Percentiles rank a stretch among this genome's conserved stretches.
Evolutionary conservation across 1,284 basidiomycete genomes (phyloP).

Genomic region (Mycena sp.): DNA sequence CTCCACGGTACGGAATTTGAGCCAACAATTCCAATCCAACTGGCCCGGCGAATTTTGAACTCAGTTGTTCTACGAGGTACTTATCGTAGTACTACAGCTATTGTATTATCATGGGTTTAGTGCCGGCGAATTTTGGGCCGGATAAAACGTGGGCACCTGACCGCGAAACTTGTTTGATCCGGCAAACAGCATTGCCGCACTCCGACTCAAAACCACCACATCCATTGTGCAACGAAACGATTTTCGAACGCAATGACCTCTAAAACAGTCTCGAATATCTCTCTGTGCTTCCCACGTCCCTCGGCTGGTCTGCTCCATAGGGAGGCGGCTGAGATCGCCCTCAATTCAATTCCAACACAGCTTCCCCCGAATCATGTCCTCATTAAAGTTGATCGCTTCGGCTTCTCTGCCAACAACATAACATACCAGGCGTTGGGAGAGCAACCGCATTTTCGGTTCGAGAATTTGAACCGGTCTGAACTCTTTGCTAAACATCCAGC

Average conservation of each 20-base stretch:
- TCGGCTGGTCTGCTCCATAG: slow-evolving; percentile 42
- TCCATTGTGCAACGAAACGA: neutral
- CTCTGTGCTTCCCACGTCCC: slow-evolving; percentile 46
- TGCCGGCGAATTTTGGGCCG: no score
- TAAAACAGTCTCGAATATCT: slow-evolving; percentile 34
- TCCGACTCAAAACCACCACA: neutral
- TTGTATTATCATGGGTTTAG: no score
- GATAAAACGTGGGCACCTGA: no score
- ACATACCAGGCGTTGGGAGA: slow-evolving; percentile 70
- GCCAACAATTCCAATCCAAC: no score
- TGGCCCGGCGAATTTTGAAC: no score
- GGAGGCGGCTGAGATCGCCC: slow-evolving; percentile 38
- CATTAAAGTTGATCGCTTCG: slow-evolving; percentile 67
- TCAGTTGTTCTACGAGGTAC: no score
- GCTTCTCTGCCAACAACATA: slow-evolving; percentile 72
- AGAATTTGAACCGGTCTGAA: slow-evolving; percentile 1
- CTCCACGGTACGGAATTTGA: no score
- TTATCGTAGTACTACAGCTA: no score
- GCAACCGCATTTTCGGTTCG: slow-evolving; percentile 66
- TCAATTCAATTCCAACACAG: slow-evolving; percentile 39
- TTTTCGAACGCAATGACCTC: neutral
- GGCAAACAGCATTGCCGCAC: neutral
- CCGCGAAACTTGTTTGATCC: no score
- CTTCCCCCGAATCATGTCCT: slow-evolving; percentile 60
- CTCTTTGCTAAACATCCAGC: neutral